These are phyloP conservation scores for Bondarzewia mesenterica DNA, from an alignment of 1,284 basidiomycete species.

Conservation along the genomic window DNA sequence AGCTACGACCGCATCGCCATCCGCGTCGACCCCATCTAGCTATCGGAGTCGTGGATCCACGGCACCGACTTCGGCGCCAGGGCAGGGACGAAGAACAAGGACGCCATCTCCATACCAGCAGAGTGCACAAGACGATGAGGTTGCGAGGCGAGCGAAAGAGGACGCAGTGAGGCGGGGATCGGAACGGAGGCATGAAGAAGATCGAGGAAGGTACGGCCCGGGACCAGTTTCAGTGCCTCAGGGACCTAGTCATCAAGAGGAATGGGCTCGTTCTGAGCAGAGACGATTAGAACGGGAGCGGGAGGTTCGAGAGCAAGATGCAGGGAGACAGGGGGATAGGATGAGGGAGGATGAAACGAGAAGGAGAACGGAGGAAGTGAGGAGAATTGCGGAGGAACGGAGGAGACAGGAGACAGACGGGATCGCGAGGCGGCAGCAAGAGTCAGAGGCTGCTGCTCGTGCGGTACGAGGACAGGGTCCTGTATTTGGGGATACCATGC, in stretches of 20 bases:
- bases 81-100: slow-evolving; percentile 14
- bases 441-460: slow-evolving; percentile 29
- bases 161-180: slow-evolving; percentile 27
- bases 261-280: slow-evolving; percentile 7
- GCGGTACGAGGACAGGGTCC: slow-evolving; percentile 20
- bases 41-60: slow-evolving; percentile 7
- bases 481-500: too few relatives aligned
- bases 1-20: slow-evolving; percentile 1
- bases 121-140: slow-evolving; percentile 22
- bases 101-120: slow-evolving; percentile 22
- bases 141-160: slow-evolving; percentile 29
- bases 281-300: slow-evolving; percentile 9
- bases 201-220: not conserved
- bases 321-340: slow-evolving; percentile 23
- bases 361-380: slow-evolving; percentile 4
- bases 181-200: not conserved
- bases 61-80: slow-evolving; percentile 2
- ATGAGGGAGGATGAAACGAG: slow-evolving; percentile 22
- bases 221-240: not conserved
- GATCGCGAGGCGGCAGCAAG: slow-evolving; percentile 38
- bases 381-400: slow-evolving; percentile 17
- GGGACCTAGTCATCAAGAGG: not conserved
- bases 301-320: slow-evolving; percentile 18
- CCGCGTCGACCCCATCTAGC: slow-evolving; percentile 15
- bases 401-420: slow-evolving; percentile 36